Evolutionary conservation across 257 asterid species (phyloP), one percentile per base, ranked within the genome.

Genomic region (Rehmannia glutinosa): DNA sequence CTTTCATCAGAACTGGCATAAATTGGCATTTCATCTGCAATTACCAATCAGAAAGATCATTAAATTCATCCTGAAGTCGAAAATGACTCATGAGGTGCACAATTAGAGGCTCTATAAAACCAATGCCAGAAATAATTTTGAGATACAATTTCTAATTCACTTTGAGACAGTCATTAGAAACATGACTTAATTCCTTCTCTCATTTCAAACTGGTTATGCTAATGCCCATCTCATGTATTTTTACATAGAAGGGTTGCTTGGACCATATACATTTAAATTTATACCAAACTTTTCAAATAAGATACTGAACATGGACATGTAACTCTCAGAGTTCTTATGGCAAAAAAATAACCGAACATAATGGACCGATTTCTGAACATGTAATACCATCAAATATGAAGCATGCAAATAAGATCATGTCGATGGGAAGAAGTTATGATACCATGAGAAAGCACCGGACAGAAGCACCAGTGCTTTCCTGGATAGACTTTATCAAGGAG

Each of bases 1-100:
- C 93, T 83, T 81, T 90, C 97, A 54, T 85, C 97, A 4, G 95
- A 71, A 77, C 61, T 74, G 53, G 84, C 95, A 80, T 82, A 85
- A 42, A 64, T 10, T 13, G 93, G 88, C 77, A 68, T 53, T 47
- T 87, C 95, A 52, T 83, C 97, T 87, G 81, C 43, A 66, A n/a
- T 46, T 12, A 59, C 59, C 66, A 63, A 68, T 17, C 10, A 30
- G 42, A 30, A 52, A 32, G 2, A 54, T 61, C 64, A 62, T 30
- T 8, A 16, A 7, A 28, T 59, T 49, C 36, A 32, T 66, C 66
- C 28, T 20, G 9, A 54, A 56, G 24, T 33, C 32, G 6, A 20
- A 59, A 70, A 1, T 32, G 30, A 33, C 67, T 46, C 62, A 24
- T 21, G 30, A 21, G 58, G 24, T 2, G 52, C 28, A n/a, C 15